Evolutionary conservation across 352 stramenopile species (phyloP), one percentile per base, ranked within the genome.

Genomic region (Globisporangium canariense): DNA sequence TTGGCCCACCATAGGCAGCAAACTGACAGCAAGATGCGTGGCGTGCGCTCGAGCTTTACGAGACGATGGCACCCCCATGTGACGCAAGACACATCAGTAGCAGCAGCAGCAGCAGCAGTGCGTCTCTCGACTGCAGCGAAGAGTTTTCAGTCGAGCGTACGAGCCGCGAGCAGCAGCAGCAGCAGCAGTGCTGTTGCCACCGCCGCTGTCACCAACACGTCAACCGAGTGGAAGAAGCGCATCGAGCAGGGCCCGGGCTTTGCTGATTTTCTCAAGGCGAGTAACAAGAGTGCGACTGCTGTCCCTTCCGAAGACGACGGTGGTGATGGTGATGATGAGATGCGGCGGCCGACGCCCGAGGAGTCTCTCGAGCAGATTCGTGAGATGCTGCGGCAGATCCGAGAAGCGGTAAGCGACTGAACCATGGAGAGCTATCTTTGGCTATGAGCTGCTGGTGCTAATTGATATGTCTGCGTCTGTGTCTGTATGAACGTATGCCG

Each of bases 251-350:
- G 77, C 7, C 75, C 75, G 22, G 65, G 22, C 13, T 65, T 86
- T 28, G 51, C 68, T 10, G 74, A 83, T 32, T 86, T 86, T 49
- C 20, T 83, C 51, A 38, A 54, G 1, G n/a, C 66, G 51, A 60
- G 47, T 43, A 16, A n/a, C 8, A 11, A n/a, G 16, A 30, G 20
- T 32, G 7, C 41, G 11, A 50, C 32, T 40, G 14, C 9, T 6
- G 32, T 28, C 40, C 14, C 51, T 18, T 50, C 52, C 56, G 63
- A 46, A 11, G 43, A 57, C 8, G 50, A 28, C n/a, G 58, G 16
- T 28, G 16, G 6, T 38, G 34, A 50, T 20, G 53, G 6, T 38
- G 34, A 50, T 20, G 53, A 62, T 34, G 55, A 67, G 20, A 58
- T 28, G 2, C 40, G 28, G 14, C 54, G 53, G 13, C 45, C 45